Base-by-base conservation (phyloP, 1,284 basidiomycete species). In the Sporisorium iseilematis-ciliati region DNA sequence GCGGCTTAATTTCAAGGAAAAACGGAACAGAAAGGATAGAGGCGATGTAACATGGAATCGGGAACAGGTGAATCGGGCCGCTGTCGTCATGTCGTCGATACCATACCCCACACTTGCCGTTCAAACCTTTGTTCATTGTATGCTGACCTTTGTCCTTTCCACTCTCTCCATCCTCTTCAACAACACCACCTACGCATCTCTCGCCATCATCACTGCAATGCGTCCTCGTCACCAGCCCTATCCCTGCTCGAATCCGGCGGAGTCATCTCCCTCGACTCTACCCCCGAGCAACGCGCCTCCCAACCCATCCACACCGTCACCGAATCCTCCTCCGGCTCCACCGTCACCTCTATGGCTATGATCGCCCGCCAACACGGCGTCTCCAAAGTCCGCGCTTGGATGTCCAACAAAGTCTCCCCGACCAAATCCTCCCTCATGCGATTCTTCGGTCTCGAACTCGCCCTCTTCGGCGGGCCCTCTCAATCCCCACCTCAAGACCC, bases 401-500 rank as follows among this genome's bases (percentile, higher is more conserved):
- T 78, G 60, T 66, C 63, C 12, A 78, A 78, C 69, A 76, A 78
- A 53, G 64, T 73, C 29, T 65, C 56, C n/a, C 59, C 63, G 41
- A 65, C 76, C 51, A 78, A 78, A 45, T 48, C 69, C 4, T 63
- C 67, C 5, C 55, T 78, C 7, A 68, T 78, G 76, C 67, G 76
- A 11, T 72, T 78, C 46, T 78, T 78, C n/a, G 76, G 76, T 23
- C 69, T 78, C 18, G 63, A 74, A 38, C 59, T 78, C 16, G 57
- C 60, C 2, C 66, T 78, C n/a, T 78, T 78, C 33, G 76, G 76
- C 29, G 76, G 76, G 4, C 76, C 76, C 4, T 70, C 65, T 4
- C 76, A 78, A 40, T 64, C 65, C 2, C 61, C 69, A 1, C 72
- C 73, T 1, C 54, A 49, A 21, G 76, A 78, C 42, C 65, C 68